Evolutionary conservation across 148 eudicot species (phyloP).

Genomic region (Arctostaphylos glauca): DNA sequence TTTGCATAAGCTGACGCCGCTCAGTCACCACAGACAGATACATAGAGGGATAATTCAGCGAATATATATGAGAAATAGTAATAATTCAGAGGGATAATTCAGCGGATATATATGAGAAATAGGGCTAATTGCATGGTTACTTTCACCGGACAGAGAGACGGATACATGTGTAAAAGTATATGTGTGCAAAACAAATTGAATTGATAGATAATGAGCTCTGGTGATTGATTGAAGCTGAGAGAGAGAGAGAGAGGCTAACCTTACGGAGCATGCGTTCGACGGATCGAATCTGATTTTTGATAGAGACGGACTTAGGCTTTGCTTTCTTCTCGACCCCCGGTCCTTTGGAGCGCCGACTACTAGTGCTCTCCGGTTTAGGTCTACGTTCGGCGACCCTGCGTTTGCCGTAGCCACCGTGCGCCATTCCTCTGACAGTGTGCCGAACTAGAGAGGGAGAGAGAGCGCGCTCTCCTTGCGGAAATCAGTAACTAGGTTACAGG

Average conservation of each 20-base stretch:
- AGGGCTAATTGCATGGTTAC: not conserved
- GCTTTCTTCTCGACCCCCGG: slow-evolving; percentile 50
- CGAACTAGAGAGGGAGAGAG: not conserved
- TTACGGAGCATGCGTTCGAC: slow-evolving; percentile 76
- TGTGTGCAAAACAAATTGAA: not conserved
- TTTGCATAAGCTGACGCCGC: not conserved
- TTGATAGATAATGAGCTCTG: not conserved
- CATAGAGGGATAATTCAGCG: not conserved
- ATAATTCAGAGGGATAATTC: not conserved
- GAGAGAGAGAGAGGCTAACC: slow-evolving; percentile 27
- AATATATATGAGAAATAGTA: not conserved
- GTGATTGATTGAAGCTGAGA: not conserved
- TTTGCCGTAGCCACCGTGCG: slow-evolving; percentile 72
- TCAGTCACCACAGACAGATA: not conserved
- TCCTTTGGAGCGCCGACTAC: slow-evolving; percentile 42
- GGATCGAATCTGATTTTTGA: slow-evolving; percentile 89
- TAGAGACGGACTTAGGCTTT: slow-evolving; percentile 49
- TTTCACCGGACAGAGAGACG: not conserved
- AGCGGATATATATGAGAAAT: not conserved
- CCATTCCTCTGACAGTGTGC: slow-evolving; percentile 32
- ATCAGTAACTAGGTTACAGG: too few species aligned
- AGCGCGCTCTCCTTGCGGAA: too few species aligned
- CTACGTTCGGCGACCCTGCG: slow-evolving; percentile 55
- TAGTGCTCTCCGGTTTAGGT: slow-evolving; percentile 19
- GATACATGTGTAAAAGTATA: not conserved